These are phyloP conservation scores for Emergomyces africanus DNA, from an alignment of 2,329 filamentous ascomycete species.

Conservation along the genomic window DNA sequence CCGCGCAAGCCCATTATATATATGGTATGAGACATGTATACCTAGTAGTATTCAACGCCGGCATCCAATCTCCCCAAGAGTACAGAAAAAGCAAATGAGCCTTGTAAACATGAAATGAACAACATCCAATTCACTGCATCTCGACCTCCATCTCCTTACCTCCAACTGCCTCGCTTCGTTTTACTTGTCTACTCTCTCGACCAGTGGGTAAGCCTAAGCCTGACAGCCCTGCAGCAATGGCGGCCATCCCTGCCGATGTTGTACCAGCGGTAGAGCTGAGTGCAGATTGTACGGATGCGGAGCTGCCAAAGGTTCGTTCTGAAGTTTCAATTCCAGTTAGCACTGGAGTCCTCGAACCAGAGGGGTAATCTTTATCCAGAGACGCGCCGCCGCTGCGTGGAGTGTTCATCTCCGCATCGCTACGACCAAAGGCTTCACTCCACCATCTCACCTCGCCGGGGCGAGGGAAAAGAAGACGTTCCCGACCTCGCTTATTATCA, in stretches of 20 bases:
- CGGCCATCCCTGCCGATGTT: conserved; percentile 24
- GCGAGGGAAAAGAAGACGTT: conserved; percentile 71
- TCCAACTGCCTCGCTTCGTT: conserved; percentile 15
- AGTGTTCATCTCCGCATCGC: conserved; percentile 87
- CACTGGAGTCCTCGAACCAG: conserved; percentile 36
- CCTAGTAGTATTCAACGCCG: not conserved
- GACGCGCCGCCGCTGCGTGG: conserved; percentile 39
- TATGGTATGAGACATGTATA: not conserved
- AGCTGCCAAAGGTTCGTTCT: conserved; percentile 41
- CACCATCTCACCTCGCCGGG: conserved; percentile 81
- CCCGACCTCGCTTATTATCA: conserved; percentile 65
- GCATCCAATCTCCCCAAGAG: not conserved
- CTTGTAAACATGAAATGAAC: not conserved
- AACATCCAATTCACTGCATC: conserved; percentile 30
- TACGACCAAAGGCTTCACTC: conserved; percentile 73
- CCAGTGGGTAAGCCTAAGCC: conserved; percentile 29
- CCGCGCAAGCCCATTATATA: not conserved
- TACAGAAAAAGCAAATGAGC: not conserved
- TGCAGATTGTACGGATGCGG: conserved; percentile 15
- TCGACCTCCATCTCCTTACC: conserved; percentile 35
- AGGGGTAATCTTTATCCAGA: conserved; percentile 17
- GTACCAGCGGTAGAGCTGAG: not conserved
- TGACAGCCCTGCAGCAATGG: conserved; percentile 34
- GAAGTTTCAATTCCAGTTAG: conserved; percentile 48
- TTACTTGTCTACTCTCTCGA: conserved; percentile 17